Evolutionary conservation across 805 yeast species (phyloP), one percentile per base, ranked within the genome.

Genomic region (Schwanniomyces vanrijiae): DNA sequence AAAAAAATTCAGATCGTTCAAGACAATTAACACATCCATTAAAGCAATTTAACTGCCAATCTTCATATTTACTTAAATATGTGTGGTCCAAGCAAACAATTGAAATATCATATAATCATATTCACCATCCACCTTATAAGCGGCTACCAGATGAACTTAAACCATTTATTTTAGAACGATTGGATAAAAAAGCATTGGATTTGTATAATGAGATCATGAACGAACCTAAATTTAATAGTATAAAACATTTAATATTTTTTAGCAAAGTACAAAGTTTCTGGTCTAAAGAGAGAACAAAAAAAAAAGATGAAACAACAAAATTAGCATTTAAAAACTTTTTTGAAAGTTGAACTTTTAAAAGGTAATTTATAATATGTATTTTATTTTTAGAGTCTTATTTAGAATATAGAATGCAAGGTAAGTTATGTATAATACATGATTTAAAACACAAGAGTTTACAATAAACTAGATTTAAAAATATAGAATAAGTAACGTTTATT

Each of bases 191-290:
- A 35, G 60, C 58, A 4, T 37, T 43, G 24, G 56, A 53, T 19
- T 44, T 56, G 35, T 56, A 53, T 44, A 44, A 51, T 19, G 54
- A 54, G 22, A 52, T 55, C 20, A 24, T 55, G 19, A 44, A 40
- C 3, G 43, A 42, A 16, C 45, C 47, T 2, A 38, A 48, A 29
- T 54, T 56, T 42, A 34, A 31, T 18, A 51, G 49, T 18, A 45
- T 54, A 26, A 52, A 52, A 33, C 50, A 52, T 18, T 25, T 45
- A 26, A 50, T 56, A 28, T 48, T 43, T 29, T 53, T 53, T 43
- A 49, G 50, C 28, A 56, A 56, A 42, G 56, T 56, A 3, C 60
- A 56, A 46, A 49, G 58, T 18, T 56, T 35, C 43, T 55, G 59
- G 58, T 52, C 56, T n/a, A 52, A 54, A 31, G 54, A 48, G 42